Conservation (phyloP, 108 stramenopile species). For the Parietichytrium sp. region DNA sequence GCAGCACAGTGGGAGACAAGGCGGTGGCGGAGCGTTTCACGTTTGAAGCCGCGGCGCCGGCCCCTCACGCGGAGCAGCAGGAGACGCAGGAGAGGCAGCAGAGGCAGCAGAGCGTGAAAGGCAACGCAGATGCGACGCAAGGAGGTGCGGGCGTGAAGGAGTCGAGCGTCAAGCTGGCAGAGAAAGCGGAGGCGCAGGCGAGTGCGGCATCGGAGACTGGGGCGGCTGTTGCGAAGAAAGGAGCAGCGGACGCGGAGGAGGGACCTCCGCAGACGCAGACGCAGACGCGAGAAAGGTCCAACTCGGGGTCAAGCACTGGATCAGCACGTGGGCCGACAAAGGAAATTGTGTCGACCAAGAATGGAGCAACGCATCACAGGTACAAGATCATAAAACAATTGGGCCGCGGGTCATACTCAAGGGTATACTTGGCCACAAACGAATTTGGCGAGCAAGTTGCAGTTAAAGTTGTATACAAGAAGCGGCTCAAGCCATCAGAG, state of each 20-base stretch:
- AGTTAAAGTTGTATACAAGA: conserved; percentile 1
- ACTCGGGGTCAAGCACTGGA: no score
- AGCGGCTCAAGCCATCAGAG: neutral
- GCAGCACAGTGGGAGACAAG: no score
- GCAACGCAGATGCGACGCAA: neutral
- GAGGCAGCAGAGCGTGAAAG: neutral
- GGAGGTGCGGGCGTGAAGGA: neutral
- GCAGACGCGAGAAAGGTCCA: no score
- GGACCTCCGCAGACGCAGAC: no score
- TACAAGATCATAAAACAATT: conserved; percentile 8
- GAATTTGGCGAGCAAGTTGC: neutral
- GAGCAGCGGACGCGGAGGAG: neutral
- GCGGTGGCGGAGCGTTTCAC: no score
- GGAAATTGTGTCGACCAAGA: no score
- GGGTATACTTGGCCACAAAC: neutral
- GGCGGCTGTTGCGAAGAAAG: neutral
- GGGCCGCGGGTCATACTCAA: conserved; percentile 27
- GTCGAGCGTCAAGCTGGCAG: neutral
- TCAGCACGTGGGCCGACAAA: no score
- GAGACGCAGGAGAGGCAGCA: neutral
- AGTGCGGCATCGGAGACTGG: neutral
- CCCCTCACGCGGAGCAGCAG: neutral
- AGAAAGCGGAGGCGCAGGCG: neutral
- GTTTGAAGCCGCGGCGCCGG: neutral
- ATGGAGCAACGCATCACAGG: neutral